Evolutionary conservation across 306 rosid genomes (phyloP).

Genomic region (Prunus fruticosa): DNA sequence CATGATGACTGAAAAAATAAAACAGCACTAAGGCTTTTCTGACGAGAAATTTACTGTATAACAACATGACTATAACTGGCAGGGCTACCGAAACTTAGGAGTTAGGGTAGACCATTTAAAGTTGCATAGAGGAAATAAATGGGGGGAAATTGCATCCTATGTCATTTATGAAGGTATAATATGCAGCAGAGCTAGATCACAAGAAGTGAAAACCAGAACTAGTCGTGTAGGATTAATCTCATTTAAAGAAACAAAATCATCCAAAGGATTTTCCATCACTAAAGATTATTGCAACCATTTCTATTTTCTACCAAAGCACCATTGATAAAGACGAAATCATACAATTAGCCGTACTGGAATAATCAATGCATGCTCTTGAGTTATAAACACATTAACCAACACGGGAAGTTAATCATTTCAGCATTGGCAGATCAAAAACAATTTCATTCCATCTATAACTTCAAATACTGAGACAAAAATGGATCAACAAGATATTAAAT

Average conservation of each 20-base stretch:
- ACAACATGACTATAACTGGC: neutral
- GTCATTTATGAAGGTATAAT: neutral
- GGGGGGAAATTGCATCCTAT: neutral
- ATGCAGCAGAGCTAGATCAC: neutral
- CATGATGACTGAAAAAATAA: neutral
- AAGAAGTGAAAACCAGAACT: neutral
- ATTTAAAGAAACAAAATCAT: neutral
- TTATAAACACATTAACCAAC: neutral
- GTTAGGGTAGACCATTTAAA: neutral
- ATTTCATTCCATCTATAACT: neutral
- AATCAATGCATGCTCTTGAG: neutral
- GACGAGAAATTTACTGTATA: neutral
- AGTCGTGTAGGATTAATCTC: neutral
- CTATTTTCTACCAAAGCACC: neutral
- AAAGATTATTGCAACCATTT: neutral
- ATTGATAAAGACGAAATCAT: neutral
- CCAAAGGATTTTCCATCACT: neutral
- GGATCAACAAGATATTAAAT: neutral
- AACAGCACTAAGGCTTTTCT: neutral
- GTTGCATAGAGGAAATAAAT: neutral
- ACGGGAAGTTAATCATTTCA: neutral
- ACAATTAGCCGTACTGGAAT: neutral
- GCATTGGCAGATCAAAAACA: neutral
- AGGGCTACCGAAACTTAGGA: neutral
- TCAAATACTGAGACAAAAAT: neutral